Evolutionary conservation across 805 yeast genomes (phyloP), one percentile per base, ranked within the genome.

Genomic region (Candida easanensis): DNA sequence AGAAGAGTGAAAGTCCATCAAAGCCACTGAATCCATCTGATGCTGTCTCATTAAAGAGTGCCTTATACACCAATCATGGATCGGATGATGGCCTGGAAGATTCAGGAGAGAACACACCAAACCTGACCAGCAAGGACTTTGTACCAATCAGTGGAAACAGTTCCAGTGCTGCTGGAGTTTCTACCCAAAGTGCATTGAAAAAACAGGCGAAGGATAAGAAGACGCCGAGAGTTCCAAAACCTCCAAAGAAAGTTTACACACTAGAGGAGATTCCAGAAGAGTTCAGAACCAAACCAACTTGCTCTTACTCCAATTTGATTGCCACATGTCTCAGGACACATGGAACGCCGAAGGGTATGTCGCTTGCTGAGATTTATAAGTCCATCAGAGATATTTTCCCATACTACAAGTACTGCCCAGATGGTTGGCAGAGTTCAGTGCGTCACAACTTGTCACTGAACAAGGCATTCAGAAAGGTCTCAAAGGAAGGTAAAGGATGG

Each of bases 391-490:
- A 87, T 34, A 63, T 86, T 11, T 91, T 84, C 64, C 98, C 98
- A 3, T 93, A 87, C 67, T 93, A 88, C 66, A 77, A 82, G 55
- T 91, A 88, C 64, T 90, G 97, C 56, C 91, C 95, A 0, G 96
- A 89, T 62, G 98, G 98, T 3, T 93, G 99, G 99, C 99, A 93
- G 66, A 84, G 87, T 58, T 80, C 95, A 0, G 95, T 93, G 16
- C 77, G 95, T 39, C 99, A 93, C 65, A 90, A 89, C 56, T 70
- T 93, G 31, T 84, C 91, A 18, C 71, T 88, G 52, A 89, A 89
- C 65, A 88, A 88, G 65, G 82, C 91, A 6, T 93, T 91, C 68
- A 73, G 79, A 41, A 85, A 85, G 57, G 82, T 85, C 14, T 80
- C 88, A 30, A 83, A 84, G 47, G 93, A 86, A 54, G 93, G 95